Conservation (phyloP, 176 grass and related monocot species). For the Carex cristatella region DNA sequence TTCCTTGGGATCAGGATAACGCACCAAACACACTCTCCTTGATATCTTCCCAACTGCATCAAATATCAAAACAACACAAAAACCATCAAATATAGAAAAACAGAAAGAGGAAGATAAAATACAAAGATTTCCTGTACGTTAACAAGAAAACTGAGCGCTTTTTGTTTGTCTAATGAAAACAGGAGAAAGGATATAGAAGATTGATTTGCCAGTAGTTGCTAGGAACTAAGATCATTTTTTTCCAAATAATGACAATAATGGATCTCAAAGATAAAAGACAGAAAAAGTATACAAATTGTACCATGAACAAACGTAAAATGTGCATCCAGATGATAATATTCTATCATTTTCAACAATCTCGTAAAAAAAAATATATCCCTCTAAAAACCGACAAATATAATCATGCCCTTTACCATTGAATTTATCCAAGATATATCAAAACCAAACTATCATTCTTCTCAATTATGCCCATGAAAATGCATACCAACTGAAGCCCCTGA, state of each 20-base stretch:
- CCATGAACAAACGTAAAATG: not conserved
- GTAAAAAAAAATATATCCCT: not conserved
- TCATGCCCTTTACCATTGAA: not conserved
- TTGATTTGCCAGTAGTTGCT: not conserved
- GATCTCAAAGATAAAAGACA: not conserved
- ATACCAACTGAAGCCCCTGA: slow-evolving; percentile 57
- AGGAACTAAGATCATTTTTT: not conserved
- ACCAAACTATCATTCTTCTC: not conserved
- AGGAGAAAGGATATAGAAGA: not conserved
- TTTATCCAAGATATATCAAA: not conserved
- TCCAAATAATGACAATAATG: not conserved
- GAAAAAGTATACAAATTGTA: not conserved
- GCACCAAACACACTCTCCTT: slow-evolving; percentile 57
- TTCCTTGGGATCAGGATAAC: slow-evolving; percentile 55
- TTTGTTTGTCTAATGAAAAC: not conserved
- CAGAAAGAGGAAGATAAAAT: not conserved
- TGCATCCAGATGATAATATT: not conserved
- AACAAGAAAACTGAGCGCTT: not conserved
- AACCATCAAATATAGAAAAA: slow-evolving; percentile 19
- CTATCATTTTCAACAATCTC: not conserved
- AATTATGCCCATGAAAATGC: not conserved
- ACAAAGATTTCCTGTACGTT: not conserved
- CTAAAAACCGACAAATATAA: not conserved
- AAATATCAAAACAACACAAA: slow-evolving; percentile 16
- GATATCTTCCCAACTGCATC: slow-evolving; percentile 71